Base-by-base conservation (phyloP, 2,329 filamentous ascomycete species). In the Epichloe bromicola region DNA sequence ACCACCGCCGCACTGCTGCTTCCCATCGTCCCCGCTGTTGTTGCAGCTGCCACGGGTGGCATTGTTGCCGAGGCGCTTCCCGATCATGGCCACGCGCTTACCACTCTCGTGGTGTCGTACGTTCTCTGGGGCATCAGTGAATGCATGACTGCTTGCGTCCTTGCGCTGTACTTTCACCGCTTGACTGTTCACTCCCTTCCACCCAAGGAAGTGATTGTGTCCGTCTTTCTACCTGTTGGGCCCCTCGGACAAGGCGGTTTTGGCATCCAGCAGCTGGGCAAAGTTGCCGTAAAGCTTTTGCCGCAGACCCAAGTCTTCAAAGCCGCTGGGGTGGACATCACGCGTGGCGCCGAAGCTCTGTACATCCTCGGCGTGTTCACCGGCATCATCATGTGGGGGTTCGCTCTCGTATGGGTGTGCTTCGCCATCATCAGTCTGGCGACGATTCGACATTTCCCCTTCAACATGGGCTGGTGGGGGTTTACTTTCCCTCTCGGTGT, bases 111-210 rank as follows among this genome's bases (percentile, higher is more conserved):
- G n/a, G 70, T 71, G 15, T 81, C 74, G 3, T 88, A 86, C 60
- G 68, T 86, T 15, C 75, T 87, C 56, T 86, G 80, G 81, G 83
- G 83, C 0, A 78, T 80, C 52, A 79, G 81, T 4, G 72, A 68
- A 57, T 64, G 64, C 36, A 70, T 87, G 48, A 77, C 82, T 2
- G 74, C 82, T 63, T 72, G 75, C 41, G 74, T 85, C 19, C 67
- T 86, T 26, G 79, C 78, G 11, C 74, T 87, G 38, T 88, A 87
- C 64, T 85, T 85, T 60, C 79, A 83, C 53, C 79, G 83, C 11
- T 70, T 88, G 10, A 80, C 78, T 4, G 63, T 86, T 3, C 77
- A 86, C 64, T 79, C 80, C 39, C 71, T 86, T 14, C 83, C 83
- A 0, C 76, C 81, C 1, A 72, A 76, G 46, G 83, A 85, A 59